Conservation (phyloP, 805 yeast genomes). For the Kodamaea neixiangensis region DNA sequence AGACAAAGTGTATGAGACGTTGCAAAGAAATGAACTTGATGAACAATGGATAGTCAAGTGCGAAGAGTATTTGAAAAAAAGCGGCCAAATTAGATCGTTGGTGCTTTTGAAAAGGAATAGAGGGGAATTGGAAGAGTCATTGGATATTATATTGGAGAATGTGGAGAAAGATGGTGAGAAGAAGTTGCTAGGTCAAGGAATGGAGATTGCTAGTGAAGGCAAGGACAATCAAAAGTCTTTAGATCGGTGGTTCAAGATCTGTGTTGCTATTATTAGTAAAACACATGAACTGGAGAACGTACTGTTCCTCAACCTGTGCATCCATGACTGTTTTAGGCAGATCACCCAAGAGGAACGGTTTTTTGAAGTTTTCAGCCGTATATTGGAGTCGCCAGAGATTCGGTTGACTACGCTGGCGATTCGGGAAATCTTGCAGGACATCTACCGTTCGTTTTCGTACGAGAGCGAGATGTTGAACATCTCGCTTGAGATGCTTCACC, state of each 20-base stretch:
- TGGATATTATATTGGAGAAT: conserved; percentile 1
- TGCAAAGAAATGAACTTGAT: not conserved
- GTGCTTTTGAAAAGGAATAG: conserved; percentile 29
- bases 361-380: conserved; percentile 53
- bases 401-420: conserved; percentile 52
- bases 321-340: conserved; percentile 34
- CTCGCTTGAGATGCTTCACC: conserved; percentile 55
- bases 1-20: conserved; percentile 17
- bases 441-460: conserved; percentile 62
- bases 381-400: conserved; percentile 49
- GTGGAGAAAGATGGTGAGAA: not conserved
- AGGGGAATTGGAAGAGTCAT: conserved; percentile 14
- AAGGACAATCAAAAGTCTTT: not conserved
- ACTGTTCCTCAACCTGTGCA: conserved; percentile 25
- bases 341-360: conserved; percentile 33
- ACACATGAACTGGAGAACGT: conserved; percentile 1
- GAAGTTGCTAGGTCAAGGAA: conserved; percentile 23
- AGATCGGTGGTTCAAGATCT: conserved; percentile 7
- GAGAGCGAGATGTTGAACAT: conserved; percentile 58
- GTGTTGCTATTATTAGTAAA: conserved; percentile 9
- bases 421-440: conserved; percentile 58
- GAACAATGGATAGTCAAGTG: not conserved
- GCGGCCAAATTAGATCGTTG: conserved; percentile 30
- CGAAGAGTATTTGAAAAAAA: conserved; percentile 6
- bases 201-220: conserved; percentile 26